A percentile compares a stretch with the other conserved stretches of the same genome.
These are phyloP conservation scores for Lasiosphaeria miniovina DNA, from an alignment of 495 filamentous ascomycete species.

Conservation along the genomic window DNA sequence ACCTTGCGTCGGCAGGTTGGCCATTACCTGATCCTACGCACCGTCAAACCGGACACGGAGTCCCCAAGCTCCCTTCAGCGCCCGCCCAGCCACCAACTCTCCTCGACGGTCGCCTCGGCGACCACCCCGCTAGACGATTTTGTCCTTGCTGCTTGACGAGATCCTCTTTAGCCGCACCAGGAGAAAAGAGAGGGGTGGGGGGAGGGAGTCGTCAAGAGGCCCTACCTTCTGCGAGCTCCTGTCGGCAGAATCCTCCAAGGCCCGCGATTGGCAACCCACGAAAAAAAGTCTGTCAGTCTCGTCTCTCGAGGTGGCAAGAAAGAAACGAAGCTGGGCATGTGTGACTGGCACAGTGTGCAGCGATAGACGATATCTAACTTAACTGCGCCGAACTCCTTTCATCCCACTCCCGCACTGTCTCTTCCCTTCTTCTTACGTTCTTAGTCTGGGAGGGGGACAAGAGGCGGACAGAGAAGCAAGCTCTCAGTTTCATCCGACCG, in stretches of 20 bases:
- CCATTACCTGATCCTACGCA: neutral
- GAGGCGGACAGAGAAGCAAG: neutral
- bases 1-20: neutral
- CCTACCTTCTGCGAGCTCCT: neutral
- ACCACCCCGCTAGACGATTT: constrained; percentile 20
- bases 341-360: constrained; percentile 4
- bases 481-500: neutral
- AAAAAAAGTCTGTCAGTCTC: neutral
- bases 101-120: constrained; percentile 22
- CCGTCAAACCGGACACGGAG: neutral
- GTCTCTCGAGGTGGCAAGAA: no score
- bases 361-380: neutral
- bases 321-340: neutral
- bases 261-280: constrained; percentile 24
- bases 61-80: neutral
- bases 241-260: constrained; percentile 18
- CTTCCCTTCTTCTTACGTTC: neutral
- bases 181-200: neutral
- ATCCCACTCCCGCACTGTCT: constrained; percentile 1
- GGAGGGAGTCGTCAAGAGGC: constrained; percentile 2
- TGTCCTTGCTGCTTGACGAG: constrained; percentile 19
- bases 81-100: constrained; percentile 22
- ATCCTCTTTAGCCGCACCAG: constrained; percentile 30
- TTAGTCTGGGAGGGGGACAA: neutral
- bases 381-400: neutral